These are phyloP conservation scores for Musa beccarii DNA, from an alignment of 176 grass and related monocot species.

Conservation along the genomic window DNA sequence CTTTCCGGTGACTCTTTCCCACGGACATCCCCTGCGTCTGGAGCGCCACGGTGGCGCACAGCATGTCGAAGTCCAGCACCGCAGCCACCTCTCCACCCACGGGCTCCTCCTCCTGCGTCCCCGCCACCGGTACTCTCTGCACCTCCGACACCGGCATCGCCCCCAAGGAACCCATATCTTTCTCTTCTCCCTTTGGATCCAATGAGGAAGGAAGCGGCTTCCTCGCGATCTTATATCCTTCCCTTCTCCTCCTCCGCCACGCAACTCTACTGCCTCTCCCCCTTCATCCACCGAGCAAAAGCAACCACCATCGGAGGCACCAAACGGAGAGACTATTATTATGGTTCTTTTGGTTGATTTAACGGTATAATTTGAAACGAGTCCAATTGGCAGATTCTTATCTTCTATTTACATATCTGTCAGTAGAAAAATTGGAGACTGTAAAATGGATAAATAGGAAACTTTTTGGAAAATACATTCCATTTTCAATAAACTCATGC, in stretches of 20 bases:
- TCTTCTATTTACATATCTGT: no score
- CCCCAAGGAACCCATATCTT: background rate
- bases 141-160: conserved; percentile 15
- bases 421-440: no score
- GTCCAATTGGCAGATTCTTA: no score
- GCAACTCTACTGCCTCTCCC: background rate
- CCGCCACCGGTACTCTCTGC: background rate
- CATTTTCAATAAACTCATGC: no score
- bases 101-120: conserved; percentile 25
- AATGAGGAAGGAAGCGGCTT: background rate
- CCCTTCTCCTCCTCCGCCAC: background rate
- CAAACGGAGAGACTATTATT: background rate
- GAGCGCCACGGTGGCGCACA: conserved; percentile 80
- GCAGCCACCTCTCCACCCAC: conserved; percentile 1
- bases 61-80: conserved; percentile 94
- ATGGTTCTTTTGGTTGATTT: background rate
- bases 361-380: background rate
- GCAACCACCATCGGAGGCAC: background rate
- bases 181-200: background rate
- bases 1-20: conserved; percentile 15
- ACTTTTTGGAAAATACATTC: no score
- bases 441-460: no score
- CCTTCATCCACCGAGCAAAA: background rate
- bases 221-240: background rate
- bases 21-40: conserved; percentile 27